phyloP scores from a whole-genome alignment of 2,329 filamentous ascomycete genomes.

The Achaetomium macrosporum region DNA sequence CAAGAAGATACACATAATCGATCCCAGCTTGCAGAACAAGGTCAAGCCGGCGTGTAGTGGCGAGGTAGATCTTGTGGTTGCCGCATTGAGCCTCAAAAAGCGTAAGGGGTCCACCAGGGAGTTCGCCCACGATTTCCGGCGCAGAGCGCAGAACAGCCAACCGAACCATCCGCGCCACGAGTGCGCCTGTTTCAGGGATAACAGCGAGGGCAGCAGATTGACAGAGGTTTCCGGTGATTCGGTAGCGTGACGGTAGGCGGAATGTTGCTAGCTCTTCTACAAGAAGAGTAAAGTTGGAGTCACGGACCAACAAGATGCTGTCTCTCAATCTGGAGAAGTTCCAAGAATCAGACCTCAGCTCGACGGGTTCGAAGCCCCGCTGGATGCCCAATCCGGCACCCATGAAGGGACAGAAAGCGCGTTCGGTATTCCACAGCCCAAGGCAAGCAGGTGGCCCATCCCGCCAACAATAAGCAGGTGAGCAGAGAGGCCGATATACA shows the following conservation, averaged over 20 bases:
- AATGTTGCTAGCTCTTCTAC: background rate
- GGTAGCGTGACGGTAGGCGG: background rate
- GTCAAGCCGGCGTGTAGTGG: background rate
- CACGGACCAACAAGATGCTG: background rate
- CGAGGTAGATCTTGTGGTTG: background rate
- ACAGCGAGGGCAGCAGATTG: background rate
- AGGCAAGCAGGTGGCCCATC: background rate
- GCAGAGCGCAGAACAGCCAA: background rate
- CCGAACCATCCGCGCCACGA: background rate
- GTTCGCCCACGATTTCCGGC: background rate
- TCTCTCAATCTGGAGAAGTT: background rate
- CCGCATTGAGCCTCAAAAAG: background rate
- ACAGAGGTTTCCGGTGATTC: no score
- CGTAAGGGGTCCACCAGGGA: background rate
- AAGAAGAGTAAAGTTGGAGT: background rate
- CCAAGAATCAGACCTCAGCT: background rate
- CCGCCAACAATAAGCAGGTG: background rate
- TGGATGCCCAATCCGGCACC: background rate
- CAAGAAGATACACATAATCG: background rate
- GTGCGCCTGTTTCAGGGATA: background rate
- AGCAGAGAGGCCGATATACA: slow-evolving; percentile 2
- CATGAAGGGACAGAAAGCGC: background rate
- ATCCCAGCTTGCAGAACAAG: background rate
- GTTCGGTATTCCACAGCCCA: background rate
- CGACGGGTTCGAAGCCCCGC: background rate